phyloP scores from a whole-genome alignment of 768 basidiomycete genomes.

The Suillus spraguei region DNA sequence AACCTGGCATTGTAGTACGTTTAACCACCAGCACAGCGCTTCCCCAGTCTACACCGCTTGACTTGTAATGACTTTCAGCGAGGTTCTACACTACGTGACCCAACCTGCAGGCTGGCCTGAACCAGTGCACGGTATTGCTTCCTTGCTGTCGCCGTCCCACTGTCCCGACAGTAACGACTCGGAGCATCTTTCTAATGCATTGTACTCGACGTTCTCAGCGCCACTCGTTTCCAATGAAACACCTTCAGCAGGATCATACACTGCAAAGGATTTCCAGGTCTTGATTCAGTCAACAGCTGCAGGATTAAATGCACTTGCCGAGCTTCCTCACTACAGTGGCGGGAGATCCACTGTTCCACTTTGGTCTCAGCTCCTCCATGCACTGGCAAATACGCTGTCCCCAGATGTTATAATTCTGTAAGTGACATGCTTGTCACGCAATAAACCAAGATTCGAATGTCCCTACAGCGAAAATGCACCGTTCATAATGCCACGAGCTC shows the following conservation, averaged over 20 bases:
- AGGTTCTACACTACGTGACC: neutral
- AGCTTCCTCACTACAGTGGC: neutral
- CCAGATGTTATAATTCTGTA: neutral
- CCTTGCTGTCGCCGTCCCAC: neutral
- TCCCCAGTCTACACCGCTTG: neutral
- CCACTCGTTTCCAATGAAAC: neutral
- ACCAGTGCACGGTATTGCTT: constrained; percentile 2
- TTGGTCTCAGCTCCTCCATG: constrained; percentile 6
- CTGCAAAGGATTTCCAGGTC: neutral
- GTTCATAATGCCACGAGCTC: constrained; percentile 3
- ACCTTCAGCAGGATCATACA: neutral
- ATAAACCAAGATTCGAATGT: neutral
- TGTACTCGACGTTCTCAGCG: neutral
- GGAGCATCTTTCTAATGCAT: neutral
- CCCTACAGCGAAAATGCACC: neutral
- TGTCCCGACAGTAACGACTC: neutral
- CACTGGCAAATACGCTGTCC: neutral
- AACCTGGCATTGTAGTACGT: neutral
- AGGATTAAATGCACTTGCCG: neutral
- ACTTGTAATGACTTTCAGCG: neutral
- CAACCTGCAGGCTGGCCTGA: neutral
- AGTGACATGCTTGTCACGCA: neutral
- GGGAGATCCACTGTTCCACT: neutral
- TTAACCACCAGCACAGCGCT: neutral
- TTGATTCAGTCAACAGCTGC: neutral